Base-by-base conservation (phyloP, 2,329 filamentous ascomycete genomes). In the Aspergillus awamori region DNA sequence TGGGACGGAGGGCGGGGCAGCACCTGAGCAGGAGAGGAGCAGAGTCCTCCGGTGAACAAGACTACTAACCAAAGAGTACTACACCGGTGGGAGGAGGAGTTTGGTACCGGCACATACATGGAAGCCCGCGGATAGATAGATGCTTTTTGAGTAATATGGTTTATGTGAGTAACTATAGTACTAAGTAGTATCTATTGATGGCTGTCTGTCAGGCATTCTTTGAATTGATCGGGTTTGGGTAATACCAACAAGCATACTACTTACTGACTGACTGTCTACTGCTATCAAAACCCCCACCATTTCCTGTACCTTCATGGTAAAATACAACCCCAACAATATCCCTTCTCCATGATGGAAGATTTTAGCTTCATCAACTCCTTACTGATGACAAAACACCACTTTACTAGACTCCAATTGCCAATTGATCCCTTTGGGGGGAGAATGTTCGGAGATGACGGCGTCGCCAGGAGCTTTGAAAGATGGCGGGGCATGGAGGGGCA, bases 1-100 rank as follows among this genome's bases (percentile, higher is more conserved):
- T 68, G 66, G 66, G 66, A 68, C 64, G 62, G 69, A 69, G 52
- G 64, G 68, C 66, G 68, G 67, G 68, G 67, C 67, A 63, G 62
- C 60, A 56, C 58, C 47, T 51, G 47, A 22, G 17, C 30, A 22
- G 30, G 17, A 22, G 38, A 33, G 49, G 74, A 76, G 73, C 69
- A 75, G 70, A 74, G 72, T 75, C 69, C 69, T 75, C 74, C 74
- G 74, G 71, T 66, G 53, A 56, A 39, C 47, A 51, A 30, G 24
- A 36, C 33, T 26, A 20, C 20, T 20, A 20, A 26, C 26, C 26
- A 26, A 2, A 26, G 6, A 26, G 26, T 26, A 26, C 6, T 26
- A 26, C 24, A 56, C 58, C 60, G 61, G 60, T 63, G 41, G 41
- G 22, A 22, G 41, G 20, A 20, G n/a, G 41, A 45, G 20, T 45